Evolutionary conservation across 441 rosid species (phyloP).

Genomic region (Brassica hybrid): DNA sequence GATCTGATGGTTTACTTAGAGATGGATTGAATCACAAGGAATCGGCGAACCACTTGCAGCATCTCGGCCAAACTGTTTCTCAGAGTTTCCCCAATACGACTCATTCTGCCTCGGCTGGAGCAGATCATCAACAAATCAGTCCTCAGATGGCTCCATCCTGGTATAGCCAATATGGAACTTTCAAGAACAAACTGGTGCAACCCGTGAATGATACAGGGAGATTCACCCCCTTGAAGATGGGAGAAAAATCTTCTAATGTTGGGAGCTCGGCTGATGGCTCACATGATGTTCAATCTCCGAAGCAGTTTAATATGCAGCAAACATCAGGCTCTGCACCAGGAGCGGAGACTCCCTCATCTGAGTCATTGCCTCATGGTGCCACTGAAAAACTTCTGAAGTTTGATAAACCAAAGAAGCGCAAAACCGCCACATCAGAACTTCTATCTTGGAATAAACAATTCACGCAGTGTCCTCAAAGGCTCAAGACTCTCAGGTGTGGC

Average conservation of each 20-base stretch:
- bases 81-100: conserved; percentile 44
- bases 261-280: conserved; percentile 55
- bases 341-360: conserved; percentile 49
- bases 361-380: conserved; percentile 45
- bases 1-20: conserved; percentile 34
- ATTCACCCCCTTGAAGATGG: conserved; percentile 44
- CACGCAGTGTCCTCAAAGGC: conserved; percentile 48
- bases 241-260: conserved; percentile 48
- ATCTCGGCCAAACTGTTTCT: conserved; percentile 38
- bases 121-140: conserved; percentile 62
- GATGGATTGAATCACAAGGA: conserved; percentile 43
- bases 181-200: conserved; percentile 67
- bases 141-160: conserved; percentile 81
- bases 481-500: conserved; percentile 65
- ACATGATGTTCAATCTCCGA: conserved; percentile 42
- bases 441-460: conserved; percentile 78
- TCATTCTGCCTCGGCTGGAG: conserved; percentile 44
- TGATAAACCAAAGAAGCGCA: conserved; percentile 71
- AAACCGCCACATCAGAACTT: conserved; percentile 56
- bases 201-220: conserved; percentile 50
- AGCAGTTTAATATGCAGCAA: conserved; percentile 40
- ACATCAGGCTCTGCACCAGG: conserved; percentile 41
- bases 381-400: conserved; percentile 44
- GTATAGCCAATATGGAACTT: conserved; percentile 72
- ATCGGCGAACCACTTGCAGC: conserved; percentile 36